phyloP scores from a whole-genome alignment of 1,284 basidiomycete species.

The Anthracocystis walkeri region DNA sequence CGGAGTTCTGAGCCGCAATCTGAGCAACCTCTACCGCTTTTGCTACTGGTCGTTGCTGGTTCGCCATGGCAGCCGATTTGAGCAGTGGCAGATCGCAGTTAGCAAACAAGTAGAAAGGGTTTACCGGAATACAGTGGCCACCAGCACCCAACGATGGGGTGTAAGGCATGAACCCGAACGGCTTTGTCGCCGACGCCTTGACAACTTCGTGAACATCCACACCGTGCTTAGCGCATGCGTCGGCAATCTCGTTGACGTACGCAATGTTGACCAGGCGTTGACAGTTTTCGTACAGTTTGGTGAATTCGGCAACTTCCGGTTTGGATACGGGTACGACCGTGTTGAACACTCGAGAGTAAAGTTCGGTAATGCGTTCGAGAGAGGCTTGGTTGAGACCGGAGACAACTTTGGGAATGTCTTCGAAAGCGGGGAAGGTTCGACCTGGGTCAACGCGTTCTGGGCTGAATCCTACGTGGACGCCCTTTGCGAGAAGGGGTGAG shows the following conservation, averaged over 20 bases:
- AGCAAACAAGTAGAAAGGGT: slow-evolving; percentile 41
- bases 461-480: slow-evolving; percentile 34
- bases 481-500: slow-evolving; percentile 24
- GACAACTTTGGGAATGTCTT: slow-evolving; percentile 47
- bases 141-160: slow-evolving; percentile 32
- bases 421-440: slow-evolving; percentile 26
- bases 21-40: slow-evolving; percentile 25
- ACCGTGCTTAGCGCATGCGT: slow-evolving; percentile 34
- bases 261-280: slow-evolving; percentile 42
- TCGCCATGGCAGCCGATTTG: slow-evolving; percentile 19
- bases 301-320: slow-evolving; percentile 39
- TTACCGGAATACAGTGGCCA: slow-evolving; percentile 44
- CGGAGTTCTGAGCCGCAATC: slow-evolving; percentile 6
- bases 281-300: slow-evolving; percentile 48
- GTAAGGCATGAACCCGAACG: slow-evolving; percentile 45
- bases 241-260: slow-evolving; percentile 50
- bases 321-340: slow-evolving; percentile 33
- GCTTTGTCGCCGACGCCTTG: slow-evolving; percentile 35
- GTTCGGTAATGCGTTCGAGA: slow-evolving; percentile 27
- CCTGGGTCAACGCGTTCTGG: slow-evolving; percentile 46
- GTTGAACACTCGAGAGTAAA: slow-evolving; percentile 36
- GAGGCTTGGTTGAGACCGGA: slow-evolving; percentile 28
- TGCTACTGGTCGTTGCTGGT: slow-evolving; percentile 19
- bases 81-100: slow-evolving; percentile 41
- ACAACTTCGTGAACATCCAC: slow-evolving; percentile 41